phyloP scores from a whole-genome alignment of 2,329 filamentous ascomycete genomes.

The Epichloe hybrida region DNA sequence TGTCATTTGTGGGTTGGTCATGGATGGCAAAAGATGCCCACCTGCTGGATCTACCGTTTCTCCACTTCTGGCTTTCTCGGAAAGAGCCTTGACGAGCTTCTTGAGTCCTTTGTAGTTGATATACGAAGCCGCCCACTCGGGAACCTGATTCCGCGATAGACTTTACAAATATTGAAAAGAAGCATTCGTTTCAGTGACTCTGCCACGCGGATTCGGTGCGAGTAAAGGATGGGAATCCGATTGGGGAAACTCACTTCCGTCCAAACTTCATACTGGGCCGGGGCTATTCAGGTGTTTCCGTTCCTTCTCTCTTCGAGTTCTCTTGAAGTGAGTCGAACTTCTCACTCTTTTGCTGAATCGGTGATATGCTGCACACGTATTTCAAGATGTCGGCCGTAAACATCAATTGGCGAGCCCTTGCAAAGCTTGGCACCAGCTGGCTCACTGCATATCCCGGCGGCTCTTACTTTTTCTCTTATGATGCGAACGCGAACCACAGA shows the following conservation, averaged over 20 bases:
- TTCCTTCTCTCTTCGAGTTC: neutral
- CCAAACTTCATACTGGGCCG: constrained; percentile 44
- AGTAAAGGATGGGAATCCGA: neutral
- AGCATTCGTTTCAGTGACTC: constrained; percentile 7
- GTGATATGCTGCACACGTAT: neutral
- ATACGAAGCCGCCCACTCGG: constrained; percentile 72
- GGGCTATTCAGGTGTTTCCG: neutral
- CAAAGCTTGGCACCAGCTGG: neutral
- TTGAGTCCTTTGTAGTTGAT: constrained; percentile 89
- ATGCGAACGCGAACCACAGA: neutral
- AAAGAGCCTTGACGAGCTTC: constrained; percentile 80
- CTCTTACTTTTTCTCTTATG: neutral
- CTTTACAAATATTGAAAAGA: constrained; percentile 21
- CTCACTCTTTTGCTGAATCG: neutral
- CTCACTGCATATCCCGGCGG: neutral
- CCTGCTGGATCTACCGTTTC: constrained; percentile 79
- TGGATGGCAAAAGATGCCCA: constrained; percentile 35
- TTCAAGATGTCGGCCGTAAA: neutral
- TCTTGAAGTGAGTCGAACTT: neutral
- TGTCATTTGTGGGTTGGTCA: constrained; percentile 7
- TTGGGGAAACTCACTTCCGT: constrained; percentile 35
- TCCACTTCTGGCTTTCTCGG: constrained; percentile 50
- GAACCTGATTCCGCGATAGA: constrained; percentile 70
- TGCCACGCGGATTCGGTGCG: constrained; percentile 1
- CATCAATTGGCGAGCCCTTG: neutral